These are phyloP conservation scores for Aspergillus saccharolyticus DNA, from an alignment of 495 filamentous ascomycete species.

Conservation along the genomic window DNA sequence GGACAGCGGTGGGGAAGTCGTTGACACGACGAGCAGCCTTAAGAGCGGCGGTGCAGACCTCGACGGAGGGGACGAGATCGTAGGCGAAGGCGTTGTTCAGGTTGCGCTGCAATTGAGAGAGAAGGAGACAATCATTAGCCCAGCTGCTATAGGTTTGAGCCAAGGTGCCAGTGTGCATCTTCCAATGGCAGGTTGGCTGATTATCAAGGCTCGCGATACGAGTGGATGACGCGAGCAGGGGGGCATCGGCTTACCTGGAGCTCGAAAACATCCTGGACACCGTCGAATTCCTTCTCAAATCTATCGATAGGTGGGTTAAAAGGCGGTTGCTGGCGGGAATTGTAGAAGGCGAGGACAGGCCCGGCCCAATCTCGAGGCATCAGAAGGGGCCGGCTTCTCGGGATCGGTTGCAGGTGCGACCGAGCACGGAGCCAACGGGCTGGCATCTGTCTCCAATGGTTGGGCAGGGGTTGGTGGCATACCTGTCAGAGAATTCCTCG, in stretches of 20 bases:
- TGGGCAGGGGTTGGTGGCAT: conserved; percentile 36
- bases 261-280: conserved; percentile 98
- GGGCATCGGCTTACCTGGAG: conserved; percentile 71
- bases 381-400: conserved; percentile 5
- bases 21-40: conserved; percentile 92
- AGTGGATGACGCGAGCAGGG: not conserved
- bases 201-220: conserved; percentile 5
- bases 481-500: conserved; percentile 98
- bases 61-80: conserved; percentile 93
- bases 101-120: conserved; percentile 64
- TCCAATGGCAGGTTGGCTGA: conserved; percentile 17
- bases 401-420: conserved; percentile 7
- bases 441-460: conserved; percentile 25
- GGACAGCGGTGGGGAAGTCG: conserved; percentile 96
- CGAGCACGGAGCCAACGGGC: conserved; percentile 5
- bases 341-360: not conserved
- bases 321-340: conserved; percentile 2
- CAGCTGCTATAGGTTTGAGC: not conserved
- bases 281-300: conserved; percentile 98
- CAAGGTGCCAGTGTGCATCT: conserved; percentile 5
- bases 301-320: conserved; percentile 41
- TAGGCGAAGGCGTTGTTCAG: conserved; percentile 99
- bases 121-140: conserved; percentile 4
- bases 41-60: conserved; percentile 87
- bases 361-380: not conserved